Evolutionary conservation across 345 rosid species (phyloP).

Genomic region (Turnera subulata): DNA sequence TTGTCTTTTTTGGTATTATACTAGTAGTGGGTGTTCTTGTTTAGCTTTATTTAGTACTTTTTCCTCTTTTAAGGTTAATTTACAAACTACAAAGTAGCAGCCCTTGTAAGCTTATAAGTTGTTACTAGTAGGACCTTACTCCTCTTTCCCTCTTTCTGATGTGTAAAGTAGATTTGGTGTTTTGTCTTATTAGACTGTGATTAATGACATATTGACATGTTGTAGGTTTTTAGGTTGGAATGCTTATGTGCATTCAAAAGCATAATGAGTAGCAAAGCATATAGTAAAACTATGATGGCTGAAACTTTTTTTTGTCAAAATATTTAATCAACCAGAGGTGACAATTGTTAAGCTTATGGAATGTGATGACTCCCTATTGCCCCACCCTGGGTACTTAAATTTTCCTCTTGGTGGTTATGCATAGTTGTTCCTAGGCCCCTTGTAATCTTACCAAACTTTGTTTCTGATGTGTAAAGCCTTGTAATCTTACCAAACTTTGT

Average conservation of each 20-base stretch:
- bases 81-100: background rate
- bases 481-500: background rate
- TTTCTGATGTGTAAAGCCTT: conserved; percentile 6
- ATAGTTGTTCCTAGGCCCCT: conserved; percentile 9
- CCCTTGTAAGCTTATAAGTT: background rate
- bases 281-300: background rate
- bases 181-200: conserved; percentile 11
- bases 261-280: background rate
- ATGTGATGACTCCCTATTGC: background rate
- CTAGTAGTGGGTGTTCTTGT: background rate
- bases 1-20: background rate
- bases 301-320: background rate
- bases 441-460: background rate
- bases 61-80: conserved; percentile 10
- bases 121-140: background rate
- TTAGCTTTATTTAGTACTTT: conserved; percentile 9
- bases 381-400: background rate
- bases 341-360: too few relatives aligned
- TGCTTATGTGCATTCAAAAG: background rate
- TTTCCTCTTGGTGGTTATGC: background rate
- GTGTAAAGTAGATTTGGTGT: conserved; percentile 17
- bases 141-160: background rate
- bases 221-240: background rate
- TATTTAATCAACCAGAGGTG: too few relatives aligned
- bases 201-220: background rate